phyloP scores from a whole-genome alignment of 176 grass and related monocot genomes.

The Triticum urartu region DNA sequence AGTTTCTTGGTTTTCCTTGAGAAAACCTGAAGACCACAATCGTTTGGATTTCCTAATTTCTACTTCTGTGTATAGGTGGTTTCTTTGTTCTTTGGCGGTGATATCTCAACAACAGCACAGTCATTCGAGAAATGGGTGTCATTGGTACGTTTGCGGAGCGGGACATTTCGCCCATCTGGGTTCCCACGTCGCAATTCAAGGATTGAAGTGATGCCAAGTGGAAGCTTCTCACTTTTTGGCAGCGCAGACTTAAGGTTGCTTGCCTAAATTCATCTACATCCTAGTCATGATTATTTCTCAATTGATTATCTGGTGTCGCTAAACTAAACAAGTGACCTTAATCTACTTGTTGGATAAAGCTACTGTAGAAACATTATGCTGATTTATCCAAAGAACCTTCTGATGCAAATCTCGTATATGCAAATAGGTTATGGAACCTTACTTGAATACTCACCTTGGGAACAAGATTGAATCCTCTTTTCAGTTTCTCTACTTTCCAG shows the following conservation, averaged over 20 bases:
- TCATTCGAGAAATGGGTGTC: slow-evolving; percentile 84
- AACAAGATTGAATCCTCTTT: background rate
- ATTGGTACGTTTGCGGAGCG: slow-evolving; percentile 75
- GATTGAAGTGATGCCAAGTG: slow-evolving; percentile 74
- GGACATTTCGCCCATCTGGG: slow-evolving; percentile 66
- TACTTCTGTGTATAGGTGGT: slow-evolving; percentile 61
- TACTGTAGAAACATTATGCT: background rate
- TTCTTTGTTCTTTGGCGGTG: slow-evolving; percentile 74
- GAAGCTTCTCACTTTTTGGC: slow-evolving; percentile 54
- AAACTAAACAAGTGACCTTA: background rate
- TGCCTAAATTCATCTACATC: background rate
- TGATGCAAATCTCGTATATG: background rate
- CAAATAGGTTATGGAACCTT: slow-evolving; percentile 12
- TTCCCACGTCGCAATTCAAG: slow-evolving; percentile 58
- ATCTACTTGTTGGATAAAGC: background rate
- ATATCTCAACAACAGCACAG: slow-evolving; percentile 51
- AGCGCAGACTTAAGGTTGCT: slow-evolving; percentile 52
- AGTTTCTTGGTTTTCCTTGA: slow-evolving; percentile 3
- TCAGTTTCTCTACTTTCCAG: background rate
- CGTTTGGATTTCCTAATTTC: background rate
- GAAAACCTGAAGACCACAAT: background rate
- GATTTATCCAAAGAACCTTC: background rate
- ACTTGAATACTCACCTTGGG: background rate
- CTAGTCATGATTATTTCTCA: slow-evolving; percentile 7
- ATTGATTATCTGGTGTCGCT: background rate